Evolutionary conservation across 1,284 basidiomycete genomes (phyloP).

Genomic region (Ganoderma boninense): DNA sequence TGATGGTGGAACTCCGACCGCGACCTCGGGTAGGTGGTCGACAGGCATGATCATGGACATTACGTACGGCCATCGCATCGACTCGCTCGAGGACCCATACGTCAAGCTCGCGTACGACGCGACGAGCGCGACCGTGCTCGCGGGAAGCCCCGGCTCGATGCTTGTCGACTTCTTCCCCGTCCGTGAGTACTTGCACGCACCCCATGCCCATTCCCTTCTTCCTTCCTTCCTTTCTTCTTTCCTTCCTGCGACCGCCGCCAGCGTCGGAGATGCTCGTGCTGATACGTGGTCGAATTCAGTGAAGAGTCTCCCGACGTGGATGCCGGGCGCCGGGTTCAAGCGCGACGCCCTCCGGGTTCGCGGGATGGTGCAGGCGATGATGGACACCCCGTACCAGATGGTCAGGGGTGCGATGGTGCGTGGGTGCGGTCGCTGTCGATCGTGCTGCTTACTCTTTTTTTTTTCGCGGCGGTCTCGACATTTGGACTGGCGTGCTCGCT

Average conservation of each 20-base stretch:
- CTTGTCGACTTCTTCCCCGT: conserved; percentile 65
- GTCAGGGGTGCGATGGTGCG: conserved; percentile 60
- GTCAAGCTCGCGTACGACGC: conserved; percentile 53
- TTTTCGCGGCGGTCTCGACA: no score
- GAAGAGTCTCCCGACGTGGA: conserved; percentile 62
- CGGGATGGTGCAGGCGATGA: conserved; percentile 46
- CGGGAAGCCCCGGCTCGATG: conserved; percentile 59
- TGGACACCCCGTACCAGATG: conserved; percentile 61
- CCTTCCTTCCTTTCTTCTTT: no score
- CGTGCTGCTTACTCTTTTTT: background rate
- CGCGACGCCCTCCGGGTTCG: conserved; percentile 52
- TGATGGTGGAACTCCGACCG: background rate
- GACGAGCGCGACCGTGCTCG: conserved; percentile 54
- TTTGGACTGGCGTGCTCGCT: no score
- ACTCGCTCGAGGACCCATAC: conserved; percentile 39
- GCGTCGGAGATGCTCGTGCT: background rate
- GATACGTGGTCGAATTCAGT: conserved; percentile 33
- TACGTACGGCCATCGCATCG: conserved; percentile 41
- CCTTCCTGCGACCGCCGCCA: background rate
- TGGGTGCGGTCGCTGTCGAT: background rate
- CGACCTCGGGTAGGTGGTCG: conserved; percentile 28
- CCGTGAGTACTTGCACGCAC: conserved; percentile 45
- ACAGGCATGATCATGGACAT: conserved; percentile 35
- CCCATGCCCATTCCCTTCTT: background rate
- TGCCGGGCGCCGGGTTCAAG: conserved; percentile 65